Conservation (phyloP, 768 basidiomycete species). For the Leccinum broughii region DNA sequence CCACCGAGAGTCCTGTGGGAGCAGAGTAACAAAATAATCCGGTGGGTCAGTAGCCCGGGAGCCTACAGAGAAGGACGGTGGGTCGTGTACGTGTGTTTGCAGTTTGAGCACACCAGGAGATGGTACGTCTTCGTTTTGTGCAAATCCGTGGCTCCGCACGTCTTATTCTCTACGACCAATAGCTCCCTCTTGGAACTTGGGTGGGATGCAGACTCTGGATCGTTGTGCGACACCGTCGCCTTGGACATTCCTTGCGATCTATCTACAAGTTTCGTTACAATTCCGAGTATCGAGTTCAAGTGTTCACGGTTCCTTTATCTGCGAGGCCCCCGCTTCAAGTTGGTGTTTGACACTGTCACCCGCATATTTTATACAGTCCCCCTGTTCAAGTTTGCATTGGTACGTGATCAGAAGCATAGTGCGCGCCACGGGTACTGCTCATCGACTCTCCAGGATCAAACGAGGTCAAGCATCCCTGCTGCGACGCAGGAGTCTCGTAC, state of each 20-base stretch:
- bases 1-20: background rate
- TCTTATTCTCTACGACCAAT: background rate
- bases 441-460: background rate
- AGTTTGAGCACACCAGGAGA: background rate
- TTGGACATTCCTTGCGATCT: no score
- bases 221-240: no score
- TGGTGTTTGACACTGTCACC: background rate
- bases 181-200: no score
- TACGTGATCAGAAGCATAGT: background rate
- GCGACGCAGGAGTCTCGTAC: no score
- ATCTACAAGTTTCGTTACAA: no score
- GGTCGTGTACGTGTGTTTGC: background rate
- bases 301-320: background rate
- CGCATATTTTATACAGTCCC: background rate
- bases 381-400: background rate
- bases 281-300: no score
- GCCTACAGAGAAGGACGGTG: background rate
- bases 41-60: background rate
- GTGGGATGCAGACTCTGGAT: no score
- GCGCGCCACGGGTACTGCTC: background rate
- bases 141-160: no score
- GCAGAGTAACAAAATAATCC: background rate
- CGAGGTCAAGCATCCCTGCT: background rate
- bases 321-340: background rate
- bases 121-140: no score